phyloP scores from a whole-genome alignment of 192 early-diverging fungal species.

The Pilaira anomala region DNA sequence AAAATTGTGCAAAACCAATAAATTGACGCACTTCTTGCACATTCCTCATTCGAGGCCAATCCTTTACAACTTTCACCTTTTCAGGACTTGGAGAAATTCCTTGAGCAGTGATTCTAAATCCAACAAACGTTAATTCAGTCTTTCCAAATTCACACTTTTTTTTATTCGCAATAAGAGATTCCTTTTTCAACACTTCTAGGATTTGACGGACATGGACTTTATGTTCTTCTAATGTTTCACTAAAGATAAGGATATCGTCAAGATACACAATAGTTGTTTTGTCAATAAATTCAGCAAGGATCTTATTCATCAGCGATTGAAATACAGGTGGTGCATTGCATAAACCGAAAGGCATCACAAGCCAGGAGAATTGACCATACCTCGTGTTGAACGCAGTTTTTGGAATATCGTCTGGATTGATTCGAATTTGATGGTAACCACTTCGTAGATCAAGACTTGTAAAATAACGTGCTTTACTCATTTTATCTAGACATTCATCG shows the following conservation, averaged over 20 bases:
- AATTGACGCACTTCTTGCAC: conserved; percentile 13
- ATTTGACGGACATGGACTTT: conserved; percentile 20
- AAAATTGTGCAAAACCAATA: conserved; percentile 16
- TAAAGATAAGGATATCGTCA: conserved; percentile 43
- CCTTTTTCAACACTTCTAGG: conserved; percentile 16
- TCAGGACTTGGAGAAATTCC: background rate
- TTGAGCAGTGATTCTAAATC: background rate
- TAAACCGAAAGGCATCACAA: conserved; percentile 39
- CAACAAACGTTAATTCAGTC: background rate
- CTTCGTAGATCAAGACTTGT: conserved; percentile 36
- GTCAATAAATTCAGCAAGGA: background rate
- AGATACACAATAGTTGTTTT: conserved; percentile 35
- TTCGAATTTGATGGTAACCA: conserved; percentile 26
- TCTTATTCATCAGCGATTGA: conserved; percentile 9
- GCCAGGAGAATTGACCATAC: conserved; percentile 34
- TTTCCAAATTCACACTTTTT: conserved; percentile 20
- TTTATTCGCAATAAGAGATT: background rate
- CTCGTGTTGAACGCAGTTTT: conserved; percentile 33
- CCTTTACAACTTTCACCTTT: conserved; percentile 13
- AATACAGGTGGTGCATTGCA: conserved; percentile 25
- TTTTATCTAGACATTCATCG: conserved; percentile 37
- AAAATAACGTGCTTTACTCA: conserved; percentile 27
- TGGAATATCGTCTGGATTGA: conserved; percentile 17
- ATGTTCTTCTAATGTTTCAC: conserved; percentile 34
- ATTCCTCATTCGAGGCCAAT: background rate